These are phyloP conservation scores for Aegilops longissima DNA, from an alignment of 176 grass and related monocot genomes.

Conservation along the genomic window DNA sequence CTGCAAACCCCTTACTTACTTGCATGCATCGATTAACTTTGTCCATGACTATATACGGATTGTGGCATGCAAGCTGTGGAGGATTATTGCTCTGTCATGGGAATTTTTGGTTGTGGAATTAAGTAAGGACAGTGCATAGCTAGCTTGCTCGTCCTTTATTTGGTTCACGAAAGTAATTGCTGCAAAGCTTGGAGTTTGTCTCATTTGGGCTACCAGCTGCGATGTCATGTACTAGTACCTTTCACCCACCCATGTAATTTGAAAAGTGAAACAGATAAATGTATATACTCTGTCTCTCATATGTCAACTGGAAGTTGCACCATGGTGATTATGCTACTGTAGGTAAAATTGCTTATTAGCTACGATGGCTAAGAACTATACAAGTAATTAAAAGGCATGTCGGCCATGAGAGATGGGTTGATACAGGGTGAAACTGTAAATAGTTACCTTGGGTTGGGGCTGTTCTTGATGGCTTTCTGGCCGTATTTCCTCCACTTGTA, in stretches of 20 bases:
- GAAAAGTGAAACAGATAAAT: background rate
- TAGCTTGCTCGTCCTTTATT: background rate
- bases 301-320: background rate
- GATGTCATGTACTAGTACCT: background rate
- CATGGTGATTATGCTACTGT: background rate
- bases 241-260: background rate
- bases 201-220: background rate
- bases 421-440: too few species aligned
- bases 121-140: background rate
- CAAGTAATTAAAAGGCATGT: background rate
- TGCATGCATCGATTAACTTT: background rate
- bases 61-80: background rate
- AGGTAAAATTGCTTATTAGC: background rate
- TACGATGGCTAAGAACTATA: background rate
- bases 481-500: conserved; percentile 99
- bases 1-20: background rate
- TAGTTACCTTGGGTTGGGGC: conserved; percentile 83
- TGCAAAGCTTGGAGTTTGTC: background rate
- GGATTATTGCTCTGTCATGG: background rate
- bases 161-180: background rate
- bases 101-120: conserved; percentile 3
- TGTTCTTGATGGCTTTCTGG: conserved; percentile 98
- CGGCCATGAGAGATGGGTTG: background rate
- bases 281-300: background rate
- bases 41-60: background rate